Evolutionary conservation across 495 filamentous ascomycete genomes (phyloP), one percentile per base, ranked within the genome.

Genomic region (Penicillium fimorum): DNA sequence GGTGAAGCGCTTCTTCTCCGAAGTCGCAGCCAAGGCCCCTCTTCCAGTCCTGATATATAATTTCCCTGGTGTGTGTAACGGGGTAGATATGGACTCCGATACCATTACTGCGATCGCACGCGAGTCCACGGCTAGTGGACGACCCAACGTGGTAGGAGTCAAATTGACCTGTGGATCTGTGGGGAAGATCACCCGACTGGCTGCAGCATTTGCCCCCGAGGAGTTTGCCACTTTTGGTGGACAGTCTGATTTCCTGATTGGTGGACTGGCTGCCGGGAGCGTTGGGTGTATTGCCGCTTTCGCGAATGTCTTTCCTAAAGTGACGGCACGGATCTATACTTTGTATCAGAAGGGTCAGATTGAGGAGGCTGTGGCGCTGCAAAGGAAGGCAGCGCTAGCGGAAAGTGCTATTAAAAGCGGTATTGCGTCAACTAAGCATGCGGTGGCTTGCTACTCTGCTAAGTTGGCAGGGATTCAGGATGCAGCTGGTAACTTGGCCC

Each of bases 371-470:
- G 73, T 81, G 63, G 80, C 79, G 56, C 72, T 92, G 70, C 90
- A 94, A 71, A 82, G 84, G 15, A 71, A 89, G 42, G 79, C 92
- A 7, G 86, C 89, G 13, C 71, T 84, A 51, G 90, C 87, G 17
- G 90, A 95, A 74, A 93, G 88, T 83, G 83, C 84, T 5, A 87
- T 86, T 49, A 94, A 92, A 65, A 83, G 91, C 57, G 86, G 88
- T 4, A 87, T 88, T 57, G 82, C 84, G 24, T 75, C 77, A 0
- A 86, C 83, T 13, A 89, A 88, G 68, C 84, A 83, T 62, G 86
- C 81, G 0, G 81, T 81, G 0, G 76, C 78, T 1, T 59, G 55
- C 22, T 74, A 64, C 42, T 63, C 62, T 1, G 71, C 66, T 18
- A 55, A 43, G 3, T 25, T 45, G 15, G 70, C 64, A 15, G 70